Evolutionary conservation across 345 rosid species (phyloP).

Genomic region (Xanthoceras sorbifolium): DNA sequence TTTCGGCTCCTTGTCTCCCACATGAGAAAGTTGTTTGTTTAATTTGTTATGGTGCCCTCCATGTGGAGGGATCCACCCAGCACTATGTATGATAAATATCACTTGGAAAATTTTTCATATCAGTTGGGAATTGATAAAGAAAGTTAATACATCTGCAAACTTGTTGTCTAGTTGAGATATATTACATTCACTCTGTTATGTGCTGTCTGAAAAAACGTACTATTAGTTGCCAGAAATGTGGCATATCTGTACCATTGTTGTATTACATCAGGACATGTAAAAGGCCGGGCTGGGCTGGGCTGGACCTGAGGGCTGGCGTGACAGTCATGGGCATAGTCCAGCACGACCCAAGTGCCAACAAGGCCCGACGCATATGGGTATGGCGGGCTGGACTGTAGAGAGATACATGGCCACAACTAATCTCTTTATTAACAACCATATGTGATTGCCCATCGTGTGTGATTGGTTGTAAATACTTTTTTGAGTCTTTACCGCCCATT

Average conservation of each 20-base stretch:
- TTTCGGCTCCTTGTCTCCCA: too few relatives aligned
- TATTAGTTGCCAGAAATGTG: background rate
- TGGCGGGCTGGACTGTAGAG: too few relatives aligned
- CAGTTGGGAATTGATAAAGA: background rate
- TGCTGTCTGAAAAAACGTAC: background rate
- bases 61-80: too few relatives aligned
- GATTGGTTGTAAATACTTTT: too few relatives aligned
- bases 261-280: background rate
- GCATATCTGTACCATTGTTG: background rate
- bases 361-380: background rate
- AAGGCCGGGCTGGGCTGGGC: background rate
- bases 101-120: background rate
- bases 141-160: background rate
- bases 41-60: too few relatives aligned
- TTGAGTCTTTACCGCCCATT: too few relatives aligned
- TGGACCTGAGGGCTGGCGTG: too few relatives aligned
- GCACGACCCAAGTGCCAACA: background rate
- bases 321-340: background rate
- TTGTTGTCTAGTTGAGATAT: background rate
- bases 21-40: too few relatives aligned
- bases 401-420: too few relatives aligned
- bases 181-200: background rate
- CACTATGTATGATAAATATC: background rate
- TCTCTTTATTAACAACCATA: background rate
- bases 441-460: too few relatives aligned